Conservation (phyloP, 805 yeast species). For the Nakazawaea siamensis region DNA sequence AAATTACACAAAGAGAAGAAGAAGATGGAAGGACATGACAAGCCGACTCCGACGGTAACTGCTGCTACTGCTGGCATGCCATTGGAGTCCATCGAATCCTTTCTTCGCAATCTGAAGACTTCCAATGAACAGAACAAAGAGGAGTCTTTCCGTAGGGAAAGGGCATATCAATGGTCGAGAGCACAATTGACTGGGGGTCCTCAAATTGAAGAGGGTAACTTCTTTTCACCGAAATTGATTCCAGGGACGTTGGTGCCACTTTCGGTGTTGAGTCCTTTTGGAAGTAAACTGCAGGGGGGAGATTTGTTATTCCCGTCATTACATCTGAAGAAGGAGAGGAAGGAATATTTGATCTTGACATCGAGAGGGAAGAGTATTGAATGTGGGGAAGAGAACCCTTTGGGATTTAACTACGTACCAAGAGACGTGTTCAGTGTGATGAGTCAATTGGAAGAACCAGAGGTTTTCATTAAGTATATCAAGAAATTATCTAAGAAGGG, state of each 20-base stretch:
- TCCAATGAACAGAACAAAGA: constrained; percentile 32
- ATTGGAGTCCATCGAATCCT: constrained; percentile 26
- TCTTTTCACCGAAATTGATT: constrained; percentile 36
- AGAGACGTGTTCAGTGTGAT: constrained; percentile 36
- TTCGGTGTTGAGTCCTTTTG: constrained; percentile 7
- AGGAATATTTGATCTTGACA: constrained; percentile 15
- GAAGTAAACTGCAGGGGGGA: background rate
- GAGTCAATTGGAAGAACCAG: constrained; percentile 30
- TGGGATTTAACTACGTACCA: constrained; percentile 25
- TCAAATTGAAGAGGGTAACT: constrained; percentile 32
- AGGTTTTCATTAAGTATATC: constrained; percentile 25
- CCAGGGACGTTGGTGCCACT: constrained; percentile 23
- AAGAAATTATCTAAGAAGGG: constrained; percentile 33
- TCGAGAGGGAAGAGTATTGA: constrained; percentile 26
- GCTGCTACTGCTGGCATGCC: background rate
- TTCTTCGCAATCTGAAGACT: constrained; percentile 34
- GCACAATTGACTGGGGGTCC: constrained; percentile 22
- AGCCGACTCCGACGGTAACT: background rate
- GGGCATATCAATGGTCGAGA: constrained; percentile 46
- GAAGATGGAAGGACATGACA: background rate
- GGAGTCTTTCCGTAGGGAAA: constrained; percentile 34
- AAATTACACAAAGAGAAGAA: background rate
- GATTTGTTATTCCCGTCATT: constrained; percentile 16
- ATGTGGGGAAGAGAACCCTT: constrained; percentile 26
- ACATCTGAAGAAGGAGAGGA: constrained; percentile 3